These are phyloP conservation scores for Penicillium sp. DNA, from an alignment of 2,329 filamentous ascomycete genomes.

Conservation along the genomic window DNA sequence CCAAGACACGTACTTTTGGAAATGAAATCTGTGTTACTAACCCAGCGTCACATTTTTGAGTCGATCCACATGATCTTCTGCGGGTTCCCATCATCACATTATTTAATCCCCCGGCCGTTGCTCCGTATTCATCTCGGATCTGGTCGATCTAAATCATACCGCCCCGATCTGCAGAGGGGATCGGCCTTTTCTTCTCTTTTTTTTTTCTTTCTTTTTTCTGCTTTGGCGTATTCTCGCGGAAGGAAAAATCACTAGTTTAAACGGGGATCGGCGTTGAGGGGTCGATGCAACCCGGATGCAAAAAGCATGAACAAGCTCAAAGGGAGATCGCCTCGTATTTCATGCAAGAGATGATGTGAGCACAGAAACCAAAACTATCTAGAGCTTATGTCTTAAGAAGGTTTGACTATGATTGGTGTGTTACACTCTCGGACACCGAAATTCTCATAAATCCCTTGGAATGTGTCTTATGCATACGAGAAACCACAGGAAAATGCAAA, in stretches of 20 bases:
- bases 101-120: background rate
- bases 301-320: background rate
- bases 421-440: background rate
- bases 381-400: background rate
- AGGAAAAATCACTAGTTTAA: background rate
- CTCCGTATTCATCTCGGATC: background rate
- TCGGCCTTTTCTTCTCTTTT: background rate
- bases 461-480: background rate
- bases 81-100: background rate
- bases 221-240: background rate
- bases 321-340: background rate
- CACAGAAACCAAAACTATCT: background rate
- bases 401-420: background rate
- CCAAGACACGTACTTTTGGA: background rate
- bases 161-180: background rate
- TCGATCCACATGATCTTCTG: background rate
- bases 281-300: background rate
- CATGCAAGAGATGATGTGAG: background rate
- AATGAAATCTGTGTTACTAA: background rate
- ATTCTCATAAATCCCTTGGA: background rate
- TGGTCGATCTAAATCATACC: background rate
- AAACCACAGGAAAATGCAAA: background rate
- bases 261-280: slow-evolving; percentile 2
- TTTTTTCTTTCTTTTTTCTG: background rate
- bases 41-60: background rate